phyloP scores from a whole-genome alignment of 345 rosid species.

The Passiflora organensis region DNA sequence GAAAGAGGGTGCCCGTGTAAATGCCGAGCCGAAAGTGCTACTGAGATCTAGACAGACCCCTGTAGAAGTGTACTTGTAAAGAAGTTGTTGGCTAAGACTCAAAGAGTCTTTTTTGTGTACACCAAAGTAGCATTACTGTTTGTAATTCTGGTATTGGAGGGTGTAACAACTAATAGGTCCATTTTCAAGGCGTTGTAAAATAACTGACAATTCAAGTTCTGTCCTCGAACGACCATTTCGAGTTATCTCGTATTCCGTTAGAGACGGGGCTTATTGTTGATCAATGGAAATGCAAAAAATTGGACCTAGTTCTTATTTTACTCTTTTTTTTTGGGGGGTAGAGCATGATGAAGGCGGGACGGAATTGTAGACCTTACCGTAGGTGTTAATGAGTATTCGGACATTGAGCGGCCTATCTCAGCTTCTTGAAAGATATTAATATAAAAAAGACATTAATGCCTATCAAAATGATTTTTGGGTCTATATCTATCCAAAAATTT shows the following conservation, averaged over 20 bases:
- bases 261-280: neutral
- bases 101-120: neutral
- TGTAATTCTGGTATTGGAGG: neutral
- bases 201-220: neutral
- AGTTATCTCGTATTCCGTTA: neutral
- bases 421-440: too few species aligned
- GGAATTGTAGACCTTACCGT: too few species aligned
- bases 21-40: constrained; percentile 2
- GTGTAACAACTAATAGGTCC: neutral
- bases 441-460: too few species aligned
- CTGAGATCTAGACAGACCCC: constrained; percentile 5
- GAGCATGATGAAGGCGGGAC: neutral
- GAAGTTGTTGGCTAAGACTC: neutral
- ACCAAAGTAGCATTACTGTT: constrained; percentile 2
- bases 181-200: constrained; percentile 10
- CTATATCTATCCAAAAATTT: too few species aligned
- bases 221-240: neutral
- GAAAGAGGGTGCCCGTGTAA: constrained; percentile 56
- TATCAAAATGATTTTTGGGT: too few species aligned
- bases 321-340: neutral
- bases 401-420: too few species aligned
- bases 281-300: neutral
- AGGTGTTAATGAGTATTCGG: too few species aligned
- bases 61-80: neutral
- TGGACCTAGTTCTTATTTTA: neutral